Evolutionary conservation across 2,329 filamentous ascomycete genomes (phyloP).

Genomic region (Dryadomyces quercus-mongolicae): DNA sequence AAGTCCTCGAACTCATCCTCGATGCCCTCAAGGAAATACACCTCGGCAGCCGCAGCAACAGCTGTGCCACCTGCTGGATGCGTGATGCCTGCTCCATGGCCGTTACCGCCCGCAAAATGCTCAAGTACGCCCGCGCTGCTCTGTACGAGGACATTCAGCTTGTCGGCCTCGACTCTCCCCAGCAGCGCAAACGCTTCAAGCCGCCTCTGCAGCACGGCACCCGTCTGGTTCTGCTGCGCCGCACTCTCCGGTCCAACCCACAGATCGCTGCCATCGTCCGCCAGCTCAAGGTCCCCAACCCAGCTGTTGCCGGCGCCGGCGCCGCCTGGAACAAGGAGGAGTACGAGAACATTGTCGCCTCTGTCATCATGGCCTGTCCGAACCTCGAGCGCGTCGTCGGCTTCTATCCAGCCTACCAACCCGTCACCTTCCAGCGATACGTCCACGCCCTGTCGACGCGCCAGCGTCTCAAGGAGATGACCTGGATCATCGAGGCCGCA

Average conservation of each 20-base stretch:
- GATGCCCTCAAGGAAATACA: conserved; percentile 40
- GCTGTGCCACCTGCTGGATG: conserved; percentile 55
- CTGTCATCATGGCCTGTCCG: conserved; percentile 52
- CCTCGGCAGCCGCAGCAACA: conserved; percentile 31
- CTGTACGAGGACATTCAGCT: conserved; percentile 49
- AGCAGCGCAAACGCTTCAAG: conserved; percentile 47
- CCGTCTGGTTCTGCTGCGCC: conserved; percentile 42
- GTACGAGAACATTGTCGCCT: conserved; percentile 46
- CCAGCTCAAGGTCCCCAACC: conserved; percentile 37
- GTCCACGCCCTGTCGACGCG: conserved; percentile 49
- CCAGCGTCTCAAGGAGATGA: conserved; percentile 41
- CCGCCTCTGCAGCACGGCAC: conserved; percentile 28
- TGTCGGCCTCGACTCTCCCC: conserved; percentile 36
- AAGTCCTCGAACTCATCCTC: conserved; percentile 46
- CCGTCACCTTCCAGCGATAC: conserved; percentile 38
- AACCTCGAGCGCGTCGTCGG: conserved; percentile 49
- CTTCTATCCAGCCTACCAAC: conserved; percentile 39
- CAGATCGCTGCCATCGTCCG: conserved; percentile 43
- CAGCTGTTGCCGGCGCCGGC: conserved; percentile 22
- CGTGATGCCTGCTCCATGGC: conserved; percentile 42
- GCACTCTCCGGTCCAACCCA: conserved; percentile 41
- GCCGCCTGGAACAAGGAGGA: conserved; percentile 23
- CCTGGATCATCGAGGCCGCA: conserved; percentile 42
- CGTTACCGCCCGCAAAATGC: conserved; percentile 37
- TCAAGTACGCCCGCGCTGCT: conserved; percentile 35